Conservation (phyloP, 75 land plant species). For the Pinus albicaulis region DNA sequence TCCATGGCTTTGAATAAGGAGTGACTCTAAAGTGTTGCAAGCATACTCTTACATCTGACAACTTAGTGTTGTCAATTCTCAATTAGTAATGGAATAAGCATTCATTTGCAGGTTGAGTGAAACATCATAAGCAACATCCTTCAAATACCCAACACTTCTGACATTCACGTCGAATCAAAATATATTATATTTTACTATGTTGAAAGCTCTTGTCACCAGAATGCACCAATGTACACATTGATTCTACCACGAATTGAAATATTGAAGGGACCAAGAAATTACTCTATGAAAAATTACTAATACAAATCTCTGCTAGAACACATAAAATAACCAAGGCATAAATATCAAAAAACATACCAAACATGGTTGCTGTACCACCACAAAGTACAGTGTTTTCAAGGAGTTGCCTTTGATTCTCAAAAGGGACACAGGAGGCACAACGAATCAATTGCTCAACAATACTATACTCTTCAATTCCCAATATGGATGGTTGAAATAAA, state of each 20-base stretch:
- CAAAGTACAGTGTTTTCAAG: constrained; percentile 94
- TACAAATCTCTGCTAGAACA: not conserved
- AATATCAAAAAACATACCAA: constrained; percentile 42
- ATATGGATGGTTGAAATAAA: constrained; percentile 82
- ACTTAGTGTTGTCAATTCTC: not conserved
- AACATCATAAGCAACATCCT: not conserved
- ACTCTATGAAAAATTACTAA: not conserved
- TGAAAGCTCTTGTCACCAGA: not conserved
- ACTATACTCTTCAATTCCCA: constrained; percentile 87
- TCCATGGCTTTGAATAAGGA: not conserved
- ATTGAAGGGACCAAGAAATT: not conserved
- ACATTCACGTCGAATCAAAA: not conserved
- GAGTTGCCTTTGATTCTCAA: constrained; percentile 86
- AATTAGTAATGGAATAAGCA: not conserved
- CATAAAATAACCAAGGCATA: not conserved
- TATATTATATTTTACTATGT: not conserved
- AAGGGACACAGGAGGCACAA: constrained; percentile 75
- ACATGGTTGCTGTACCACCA: constrained; percentile 93
- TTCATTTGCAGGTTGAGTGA: no score
- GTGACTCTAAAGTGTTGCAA: not conserved
- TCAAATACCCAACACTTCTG: not conserved
- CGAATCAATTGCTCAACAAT: constrained; percentile 92
- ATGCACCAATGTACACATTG: not conserved
- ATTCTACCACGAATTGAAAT: not conserved
- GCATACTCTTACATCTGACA: not conserved